phyloP scores from a whole-genome alignment of 306 rosid species.

The Fragaria nilgerrensis region DNA sequence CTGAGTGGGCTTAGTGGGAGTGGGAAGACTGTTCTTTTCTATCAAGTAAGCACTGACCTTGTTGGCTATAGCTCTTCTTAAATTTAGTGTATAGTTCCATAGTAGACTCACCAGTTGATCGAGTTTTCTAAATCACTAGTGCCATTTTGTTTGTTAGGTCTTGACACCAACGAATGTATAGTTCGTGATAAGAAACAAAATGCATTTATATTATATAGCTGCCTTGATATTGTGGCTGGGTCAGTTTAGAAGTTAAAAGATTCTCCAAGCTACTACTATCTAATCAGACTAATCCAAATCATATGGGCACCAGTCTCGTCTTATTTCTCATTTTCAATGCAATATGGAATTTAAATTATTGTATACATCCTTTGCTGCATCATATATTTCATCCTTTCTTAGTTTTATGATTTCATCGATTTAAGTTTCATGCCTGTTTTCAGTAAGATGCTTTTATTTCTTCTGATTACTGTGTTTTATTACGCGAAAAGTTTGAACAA shows the following conservation, averaged over 20 bases:
- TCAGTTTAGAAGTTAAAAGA: not conserved
- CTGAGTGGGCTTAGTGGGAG: conserved; percentile 78
- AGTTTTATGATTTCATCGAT: not conserved
- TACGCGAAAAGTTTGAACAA: not conserved
- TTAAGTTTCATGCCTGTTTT: not conserved
- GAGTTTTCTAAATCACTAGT: not conserved
- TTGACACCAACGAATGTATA: not conserved
- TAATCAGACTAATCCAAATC: not conserved
- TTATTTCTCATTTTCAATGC: not conserved
- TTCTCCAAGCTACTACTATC: not conserved
- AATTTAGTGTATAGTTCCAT: no score
- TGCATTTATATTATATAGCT: not conserved
- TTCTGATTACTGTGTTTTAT: no score
- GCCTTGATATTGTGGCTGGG: not conserved
- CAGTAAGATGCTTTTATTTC: not conserved
- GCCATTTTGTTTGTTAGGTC: not conserved
- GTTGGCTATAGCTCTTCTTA: not conserved
- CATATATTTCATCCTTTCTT: not conserved
- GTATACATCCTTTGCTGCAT: not conserved
- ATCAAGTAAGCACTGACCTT: conserved; percentile 49
- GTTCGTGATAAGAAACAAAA: not conserved
- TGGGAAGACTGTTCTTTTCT: conserved; percentile 80
- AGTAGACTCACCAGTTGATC: not conserved
- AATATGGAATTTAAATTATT: not conserved
- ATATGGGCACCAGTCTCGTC: not conserved